Evolutionary conservation across 768 basidiomycete genomes (phyloP).

Genomic region (Candolleomyces eurysporus): DNA sequence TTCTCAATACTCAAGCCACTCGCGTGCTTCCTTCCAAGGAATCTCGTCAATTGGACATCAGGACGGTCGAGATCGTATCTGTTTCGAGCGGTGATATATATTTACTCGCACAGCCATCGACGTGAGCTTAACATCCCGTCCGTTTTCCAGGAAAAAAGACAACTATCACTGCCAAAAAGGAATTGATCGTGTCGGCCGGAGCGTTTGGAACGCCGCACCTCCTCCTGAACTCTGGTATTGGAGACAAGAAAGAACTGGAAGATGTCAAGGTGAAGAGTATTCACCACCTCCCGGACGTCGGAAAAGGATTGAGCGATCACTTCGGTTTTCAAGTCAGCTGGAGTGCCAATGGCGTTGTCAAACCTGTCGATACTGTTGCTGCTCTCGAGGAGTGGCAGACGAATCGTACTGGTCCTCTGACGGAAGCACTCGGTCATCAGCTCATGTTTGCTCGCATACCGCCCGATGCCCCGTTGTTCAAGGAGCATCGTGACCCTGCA

Average conservation of each 20-base stretch:
- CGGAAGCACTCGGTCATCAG: constrained; percentile 21
- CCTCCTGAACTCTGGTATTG: constrained; percentile 31
- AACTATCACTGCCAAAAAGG: constrained; percentile 37
- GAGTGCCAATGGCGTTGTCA: constrained; percentile 20
- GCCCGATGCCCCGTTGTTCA: constrained; percentile 6
- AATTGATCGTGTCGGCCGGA: constrained; percentile 44
- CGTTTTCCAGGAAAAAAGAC: background rate
- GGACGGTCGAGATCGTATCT: background rate
- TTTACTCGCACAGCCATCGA: background rate
- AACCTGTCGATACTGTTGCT: constrained; percentile 10
- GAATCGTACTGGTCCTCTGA: constrained; percentile 21
- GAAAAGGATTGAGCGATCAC: constrained; percentile 27
- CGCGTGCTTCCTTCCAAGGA: background rate
- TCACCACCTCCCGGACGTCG: constrained; percentile 24
- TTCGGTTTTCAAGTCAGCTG: constrained; percentile 21
- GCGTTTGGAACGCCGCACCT: constrained; percentile 30
- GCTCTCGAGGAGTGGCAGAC: constrained; percentile 6
- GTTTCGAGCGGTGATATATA: background rate
- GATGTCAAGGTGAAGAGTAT: constrained; percentile 18
- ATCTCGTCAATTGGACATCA: background rate
- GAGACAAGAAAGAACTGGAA: constrained; percentile 16
- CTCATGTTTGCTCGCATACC: constrained; percentile 12
- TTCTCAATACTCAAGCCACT: no score
- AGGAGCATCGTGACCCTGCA: constrained; percentile 7
- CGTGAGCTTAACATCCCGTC: background rate